These are phyloP conservation scores for Oryza glaberrima DNA, from an alignment of 176 grass and related monocot species.

Conservation along the genomic window DNA sequence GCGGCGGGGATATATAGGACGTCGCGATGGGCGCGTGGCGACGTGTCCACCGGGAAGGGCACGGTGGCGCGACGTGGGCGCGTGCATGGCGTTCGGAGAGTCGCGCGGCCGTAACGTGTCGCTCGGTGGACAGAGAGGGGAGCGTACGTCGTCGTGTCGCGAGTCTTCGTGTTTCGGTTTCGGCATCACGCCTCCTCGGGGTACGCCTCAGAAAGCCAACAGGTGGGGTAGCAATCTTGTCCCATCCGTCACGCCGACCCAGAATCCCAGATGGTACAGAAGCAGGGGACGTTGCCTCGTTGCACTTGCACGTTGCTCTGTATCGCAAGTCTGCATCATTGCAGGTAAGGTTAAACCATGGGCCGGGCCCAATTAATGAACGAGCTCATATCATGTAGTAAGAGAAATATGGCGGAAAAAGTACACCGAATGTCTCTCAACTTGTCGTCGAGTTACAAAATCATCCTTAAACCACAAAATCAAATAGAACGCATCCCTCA, in stretches of 20 bases:
- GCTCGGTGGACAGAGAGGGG: not conserved
- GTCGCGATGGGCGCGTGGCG: not conserved
- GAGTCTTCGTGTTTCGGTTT: not conserved
- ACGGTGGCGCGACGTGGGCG: conserved; percentile 44
- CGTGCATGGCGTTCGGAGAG: conserved; percentile 33
- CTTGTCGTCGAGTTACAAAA: too few species aligned
- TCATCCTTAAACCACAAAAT: too few species aligned
- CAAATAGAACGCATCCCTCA: too few species aligned
- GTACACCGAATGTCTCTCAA: too few species aligned
- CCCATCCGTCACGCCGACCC: too few species aligned
- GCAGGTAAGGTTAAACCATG: too few species aligned
- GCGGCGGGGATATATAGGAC: conserved; percentile 19
- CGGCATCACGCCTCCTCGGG: not conserved
- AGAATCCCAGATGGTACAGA: too few species aligned
- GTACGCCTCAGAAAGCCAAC: not conserved
- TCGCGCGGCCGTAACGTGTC: conserved; percentile 29
- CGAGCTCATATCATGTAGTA: not conserved
- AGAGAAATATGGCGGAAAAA: not conserved
- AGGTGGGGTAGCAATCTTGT: not conserved
- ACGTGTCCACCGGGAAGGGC: conserved; percentile 38
- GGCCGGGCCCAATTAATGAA: not conserved
- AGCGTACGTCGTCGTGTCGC: conserved; percentile 13
- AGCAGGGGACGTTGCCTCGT: too few species aligned
- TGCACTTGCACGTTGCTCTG: too few species aligned
- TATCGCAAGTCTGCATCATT: not conserved